Percentiles rank a stretch among this genome's conserved stretches.
Evolutionary conservation across 2,329 filamentous ascomycete genomes (phyloP).

Genomic region (Aureobasidium lini): DNA sequence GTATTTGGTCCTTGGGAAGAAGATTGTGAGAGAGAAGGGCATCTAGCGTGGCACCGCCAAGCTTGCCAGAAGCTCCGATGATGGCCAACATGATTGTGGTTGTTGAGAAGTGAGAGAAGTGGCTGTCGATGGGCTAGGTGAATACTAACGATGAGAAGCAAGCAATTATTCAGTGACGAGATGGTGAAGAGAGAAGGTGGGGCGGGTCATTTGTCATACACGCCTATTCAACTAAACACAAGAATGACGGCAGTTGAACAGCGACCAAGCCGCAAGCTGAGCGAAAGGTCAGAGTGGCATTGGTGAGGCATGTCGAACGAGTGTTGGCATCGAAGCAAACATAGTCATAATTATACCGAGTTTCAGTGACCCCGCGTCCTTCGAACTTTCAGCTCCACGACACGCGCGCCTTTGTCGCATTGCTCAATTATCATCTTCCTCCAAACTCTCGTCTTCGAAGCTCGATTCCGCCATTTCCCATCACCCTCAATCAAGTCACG

Average conservation of each 20-base stretch:
- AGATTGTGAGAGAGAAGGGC: slow-evolving; percentile 36
- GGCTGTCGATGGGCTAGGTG: neutral
- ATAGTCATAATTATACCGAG: too few species aligned
- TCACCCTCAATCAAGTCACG: neutral
- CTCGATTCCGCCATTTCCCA: neutral
- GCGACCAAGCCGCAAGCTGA: neutral
- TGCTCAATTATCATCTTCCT: too few species aligned
- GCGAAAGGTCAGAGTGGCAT: neutral
- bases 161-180: neutral
- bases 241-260: neutral
- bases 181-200: neutral
- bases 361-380: neutral
- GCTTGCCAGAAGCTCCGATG: slow-evolving; percentile 39
- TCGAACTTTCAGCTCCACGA: neutral
- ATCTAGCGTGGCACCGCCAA: slow-evolving; percentile 37
- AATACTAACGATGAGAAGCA: neutral
- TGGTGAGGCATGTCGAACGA: neutral
- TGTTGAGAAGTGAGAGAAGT: neutral
- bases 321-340: too few species aligned
- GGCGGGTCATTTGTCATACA: slow-evolving; percentile 6
- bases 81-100: slow-evolving; percentile 28
- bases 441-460: too few species aligned
- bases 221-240: neutral
- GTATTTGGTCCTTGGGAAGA: slow-evolving; percentile 30
- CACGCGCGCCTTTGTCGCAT: too few species aligned